A percentile compares a stretch with the other conserved stretches of the same genome.
phyloP scores from a whole-genome alignment of 129 eudicot genomes.

The Lonicera japonica region DNA sequence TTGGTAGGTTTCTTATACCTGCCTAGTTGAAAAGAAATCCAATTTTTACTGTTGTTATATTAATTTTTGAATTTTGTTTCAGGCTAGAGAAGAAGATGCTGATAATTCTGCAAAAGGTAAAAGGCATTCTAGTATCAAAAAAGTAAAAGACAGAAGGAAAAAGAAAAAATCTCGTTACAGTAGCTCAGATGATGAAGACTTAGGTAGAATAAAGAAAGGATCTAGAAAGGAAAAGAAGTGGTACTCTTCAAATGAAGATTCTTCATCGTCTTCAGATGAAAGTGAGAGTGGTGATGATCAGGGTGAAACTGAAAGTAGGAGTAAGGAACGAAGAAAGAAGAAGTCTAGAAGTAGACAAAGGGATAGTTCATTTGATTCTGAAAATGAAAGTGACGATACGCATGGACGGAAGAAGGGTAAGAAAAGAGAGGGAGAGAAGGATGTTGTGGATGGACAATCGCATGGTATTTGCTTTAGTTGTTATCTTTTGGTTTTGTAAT shows the following conservation, averaged over 20 bases:
- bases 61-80: neutral
- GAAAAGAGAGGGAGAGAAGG: constrained; percentile 1
- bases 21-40: neutral
- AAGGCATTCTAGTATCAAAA: constrained; percentile 23
- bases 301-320: constrained; percentile 27
- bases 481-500: no score
- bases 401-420: constrained; percentile 17
- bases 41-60: constrained; percentile 4
- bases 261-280: constrained; percentile 34
- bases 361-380: constrained; percentile 34
- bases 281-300: constrained; percentile 29
- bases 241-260: constrained; percentile 70
- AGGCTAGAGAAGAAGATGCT: constrained; percentile 31
- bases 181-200: constrained; percentile 60
- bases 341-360: constrained; percentile 33
- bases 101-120: constrained; percentile 32
- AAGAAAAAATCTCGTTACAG: constrained; percentile 37
- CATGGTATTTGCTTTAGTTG: no score
- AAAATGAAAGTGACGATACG: constrained; percentile 19
- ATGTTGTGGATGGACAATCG: no score
- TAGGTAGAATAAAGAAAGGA: constrained; percentile 51
- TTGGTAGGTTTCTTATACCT: neutral
- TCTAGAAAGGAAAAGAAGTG: constrained; percentile 76
- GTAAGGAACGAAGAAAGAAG: constrained; percentile 27
- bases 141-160: constrained; percentile 36